These are phyloP conservation scores for Hansenula lynferdii DNA, from an alignment of 1,139 yeast species.

Conservation along the genomic window DNA sequence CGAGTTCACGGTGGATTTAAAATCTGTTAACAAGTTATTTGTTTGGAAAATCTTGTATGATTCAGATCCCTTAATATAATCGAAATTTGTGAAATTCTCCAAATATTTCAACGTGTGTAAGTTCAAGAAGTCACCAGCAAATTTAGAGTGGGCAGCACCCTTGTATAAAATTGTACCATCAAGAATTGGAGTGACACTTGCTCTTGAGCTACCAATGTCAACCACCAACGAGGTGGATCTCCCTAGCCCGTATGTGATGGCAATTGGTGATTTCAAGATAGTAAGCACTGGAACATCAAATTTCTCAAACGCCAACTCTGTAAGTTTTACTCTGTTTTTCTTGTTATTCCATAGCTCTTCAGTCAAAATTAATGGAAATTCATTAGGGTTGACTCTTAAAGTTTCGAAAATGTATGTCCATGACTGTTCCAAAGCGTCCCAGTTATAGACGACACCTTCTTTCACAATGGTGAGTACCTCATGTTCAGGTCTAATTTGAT, in stretches of 20 bases:
- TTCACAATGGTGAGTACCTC: constrained; percentile 62
- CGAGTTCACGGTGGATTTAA: constrained; percentile 38
- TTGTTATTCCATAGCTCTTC: constrained; percentile 60
- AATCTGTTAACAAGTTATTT: constrained; percentile 40
- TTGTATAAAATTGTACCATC: constrained; percentile 66
- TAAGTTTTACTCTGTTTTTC: constrained; percentile 45
- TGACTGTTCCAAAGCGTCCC: constrained; percentile 53
- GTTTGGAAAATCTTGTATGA: constrained; percentile 46
- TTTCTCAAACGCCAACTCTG: constrained; percentile 61
- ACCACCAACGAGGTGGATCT: constrained; percentile 63
- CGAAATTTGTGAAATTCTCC: constrained; percentile 9
- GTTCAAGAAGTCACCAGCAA: constrained; percentile 67
- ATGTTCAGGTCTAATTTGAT: constrained; percentile 37
- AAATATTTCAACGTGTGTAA: constrained; percentile 35
- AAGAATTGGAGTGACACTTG: constrained; percentile 63
- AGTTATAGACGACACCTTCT: constrained; percentile 62
- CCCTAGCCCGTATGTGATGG: constrained; percentile 66
- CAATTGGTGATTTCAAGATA: constrained; percentile 63
- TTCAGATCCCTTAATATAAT: constrained; percentile 27
- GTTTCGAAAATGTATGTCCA: constrained; percentile 53
- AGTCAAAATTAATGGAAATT: constrained; percentile 60
- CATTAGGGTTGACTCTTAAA: constrained; percentile 43
- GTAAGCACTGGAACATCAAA: constrained; percentile 64
- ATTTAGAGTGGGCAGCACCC: constrained; percentile 54
- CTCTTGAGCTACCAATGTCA: constrained; percentile 59